These are phyloP conservation scores for Mycena rosella DNA, from an alignment of 768 basidiomycete genomes.

Conservation along the genomic window DNA sequence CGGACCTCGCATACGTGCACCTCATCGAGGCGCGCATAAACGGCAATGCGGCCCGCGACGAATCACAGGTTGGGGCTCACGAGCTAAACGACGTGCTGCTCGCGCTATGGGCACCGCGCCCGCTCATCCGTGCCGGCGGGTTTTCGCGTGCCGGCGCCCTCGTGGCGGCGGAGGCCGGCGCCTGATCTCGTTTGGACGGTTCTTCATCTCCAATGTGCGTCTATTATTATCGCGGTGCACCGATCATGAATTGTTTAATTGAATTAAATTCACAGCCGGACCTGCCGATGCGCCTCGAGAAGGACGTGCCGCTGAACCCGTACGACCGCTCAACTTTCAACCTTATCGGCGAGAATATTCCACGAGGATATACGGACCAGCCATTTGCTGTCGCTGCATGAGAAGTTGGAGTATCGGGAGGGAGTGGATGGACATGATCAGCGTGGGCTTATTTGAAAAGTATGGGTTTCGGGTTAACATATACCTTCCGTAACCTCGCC, in stretches of 20 bases:
- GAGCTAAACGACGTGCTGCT: conserved; percentile 38
- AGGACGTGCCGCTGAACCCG: conserved; percentile 37
- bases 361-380: conserved; percentile 47
- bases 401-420: too few relatives aligned
- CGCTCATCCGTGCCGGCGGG: conserved; percentile 47
- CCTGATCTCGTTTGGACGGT: conserved; percentile 29
- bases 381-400: background rate
- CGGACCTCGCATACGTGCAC: conserved; percentile 56
- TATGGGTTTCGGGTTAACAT: too few relatives aligned
- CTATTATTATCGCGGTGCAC: background rate
- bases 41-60: background rate
- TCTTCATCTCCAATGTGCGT: conserved; percentile 33
- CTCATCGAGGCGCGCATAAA: conserved; percentile 44
- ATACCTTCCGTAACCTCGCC: too few relatives aligned
- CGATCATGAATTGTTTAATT: background rate
- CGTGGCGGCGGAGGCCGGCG: conserved; percentile 38
- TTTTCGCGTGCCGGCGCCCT: conserved; percentile 45
- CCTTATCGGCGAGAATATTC: conserved; percentile 38
- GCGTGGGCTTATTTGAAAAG: too few relatives aligned
- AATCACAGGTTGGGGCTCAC: background rate
- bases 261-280: conserved; percentile 41
- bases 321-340: conserved; percentile 42
- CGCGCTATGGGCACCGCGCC: conserved; percentile 40
- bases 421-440: too few relatives aligned
- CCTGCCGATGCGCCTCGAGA: conserved; percentile 44